Evolutionary conservation across 768 basidiomycete genomes (phyloP).

Genomic region (Nidularia pulvinata): DNA sequence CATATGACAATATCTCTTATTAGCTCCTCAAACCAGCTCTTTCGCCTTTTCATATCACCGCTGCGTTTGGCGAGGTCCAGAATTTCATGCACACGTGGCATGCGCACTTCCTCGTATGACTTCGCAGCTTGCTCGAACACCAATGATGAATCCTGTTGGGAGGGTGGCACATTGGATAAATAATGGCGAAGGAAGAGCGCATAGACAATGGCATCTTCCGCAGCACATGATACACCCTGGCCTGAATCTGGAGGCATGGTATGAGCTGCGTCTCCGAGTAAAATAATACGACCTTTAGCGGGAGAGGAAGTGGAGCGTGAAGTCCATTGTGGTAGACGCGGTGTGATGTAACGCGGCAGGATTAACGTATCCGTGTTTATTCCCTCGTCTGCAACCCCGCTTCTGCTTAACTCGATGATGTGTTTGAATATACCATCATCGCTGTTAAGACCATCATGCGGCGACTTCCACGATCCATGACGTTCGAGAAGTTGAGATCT

Average conservation of each 20-base stretch:
- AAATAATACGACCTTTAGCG: conserved; percentile 26
- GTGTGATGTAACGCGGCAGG: conserved; percentile 32
- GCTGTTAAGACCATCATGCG: conserved; percentile 19
- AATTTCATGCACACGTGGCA: conserved; percentile 26
- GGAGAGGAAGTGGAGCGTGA: conserved; percentile 15
- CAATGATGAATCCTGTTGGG: conserved; percentile 2
- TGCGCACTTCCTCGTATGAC: conserved; percentile 29
- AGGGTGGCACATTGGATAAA: not conserved
- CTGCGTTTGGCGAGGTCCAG: conserved; percentile 27
- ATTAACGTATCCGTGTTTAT: conserved; percentile 19
- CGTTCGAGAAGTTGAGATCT: conserved; percentile 24
- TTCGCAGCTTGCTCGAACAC: conserved; percentile 14
- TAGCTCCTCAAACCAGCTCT: conserved; percentile 22
- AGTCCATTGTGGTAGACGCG: conserved; percentile 31
- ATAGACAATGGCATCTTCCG: conserved; percentile 35
- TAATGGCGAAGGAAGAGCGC: conserved; percentile 31
- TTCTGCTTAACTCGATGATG: no score
- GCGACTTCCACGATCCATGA: conserved; percentile 31
- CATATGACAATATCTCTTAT: conserved; percentile 29
- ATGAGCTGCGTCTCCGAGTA: conserved; percentile 43
- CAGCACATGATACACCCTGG: conserved; percentile 38
- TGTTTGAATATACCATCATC: not conserved
- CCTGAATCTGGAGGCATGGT: conserved; percentile 40
- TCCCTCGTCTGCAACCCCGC: no score
- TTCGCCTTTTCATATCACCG: conserved; percentile 26